Base-by-base conservation (phyloP, 169 alveolate genomes). In the Toxoplasma gondii region DNA sequence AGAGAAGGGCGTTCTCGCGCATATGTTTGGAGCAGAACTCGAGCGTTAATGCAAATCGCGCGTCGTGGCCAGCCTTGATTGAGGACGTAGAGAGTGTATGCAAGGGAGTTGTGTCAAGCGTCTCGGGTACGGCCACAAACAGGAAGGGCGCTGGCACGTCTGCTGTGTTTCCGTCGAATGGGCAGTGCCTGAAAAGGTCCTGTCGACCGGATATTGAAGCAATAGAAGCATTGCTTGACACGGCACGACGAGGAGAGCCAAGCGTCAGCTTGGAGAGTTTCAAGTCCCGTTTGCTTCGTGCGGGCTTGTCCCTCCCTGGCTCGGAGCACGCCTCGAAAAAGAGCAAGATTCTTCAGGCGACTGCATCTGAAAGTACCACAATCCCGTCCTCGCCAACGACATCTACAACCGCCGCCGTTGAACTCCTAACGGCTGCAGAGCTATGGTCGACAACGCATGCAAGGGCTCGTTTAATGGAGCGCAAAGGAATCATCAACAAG, bases 271-370 rank as follows among this genome's bases (percentile, higher is more conserved):
- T 64, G 78, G 78, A 64, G 34, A 29, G 27, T 19, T 64, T 64
- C 36, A 64, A 64, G 78, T 64, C 78, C 34, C 78, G 27, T 9
- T 24, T 64, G 78, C 78, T 1, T 24, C 69, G 17, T 24, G 78
- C 78, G 12, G 36, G 78, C 78, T 29, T 64, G 7, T 64, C 78
- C 12, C 78, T 24, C 0, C 1, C 12, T 64, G 78, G 36, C 34
- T 29, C 78, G 34, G 78, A 64, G 27, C 16, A 19, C 0, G 29
- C 78, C 78, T 24, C 78, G 29, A 64, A 29, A 31, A 64, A 19
- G 78, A 64, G 49, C 29, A 78, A 78, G 45, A 34, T 27, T 78
- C 87, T 78, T 22, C 87, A 78, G 87, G 45, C 87, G 45, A 78
- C 87, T 39, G 27, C 53, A 9, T 78, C 87, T 0, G 87, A 78